These are phyloP conservation scores for Botrytis elliptica DNA, from an alignment of 2,329 filamentous ascomycete genomes.

Conservation along the genomic window DNA sequence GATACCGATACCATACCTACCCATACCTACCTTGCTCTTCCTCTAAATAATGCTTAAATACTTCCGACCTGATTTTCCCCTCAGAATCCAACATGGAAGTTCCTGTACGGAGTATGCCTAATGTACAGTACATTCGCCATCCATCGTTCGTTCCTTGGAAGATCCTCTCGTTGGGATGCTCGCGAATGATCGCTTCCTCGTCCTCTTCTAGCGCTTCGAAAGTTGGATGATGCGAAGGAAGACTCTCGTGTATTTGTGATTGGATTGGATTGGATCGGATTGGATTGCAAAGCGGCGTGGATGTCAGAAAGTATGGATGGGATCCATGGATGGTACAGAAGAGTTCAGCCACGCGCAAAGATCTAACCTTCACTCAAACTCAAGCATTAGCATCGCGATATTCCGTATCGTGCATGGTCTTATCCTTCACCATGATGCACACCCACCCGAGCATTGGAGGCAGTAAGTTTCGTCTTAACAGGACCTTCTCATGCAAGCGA, in stretches of 20 bases:
- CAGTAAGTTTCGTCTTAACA: not conserved
- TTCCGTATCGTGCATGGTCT: not conserved
- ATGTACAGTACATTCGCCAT: not conserved
- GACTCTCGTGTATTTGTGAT: not conserved
- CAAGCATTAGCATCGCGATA: not conserved
- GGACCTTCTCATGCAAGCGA: not conserved
- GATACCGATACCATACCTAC: not conserved
- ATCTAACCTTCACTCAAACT: not conserved
- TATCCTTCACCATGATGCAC: not conserved
- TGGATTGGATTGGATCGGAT: not conserved
- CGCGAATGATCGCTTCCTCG: not conserved
- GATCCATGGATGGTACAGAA: not conserved
- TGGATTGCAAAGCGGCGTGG: not conserved
- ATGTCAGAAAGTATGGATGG: not conserved
- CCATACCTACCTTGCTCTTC: not conserved
- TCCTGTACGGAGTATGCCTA: not conserved
- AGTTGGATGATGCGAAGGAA: not conserved
- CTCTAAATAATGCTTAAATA: not conserved
- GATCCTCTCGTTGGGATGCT: not conserved
- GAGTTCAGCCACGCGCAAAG: not conserved
- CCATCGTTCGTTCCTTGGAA: not conserved
- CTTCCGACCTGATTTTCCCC: no score
- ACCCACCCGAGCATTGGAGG: not conserved
- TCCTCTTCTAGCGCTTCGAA: not conserved
- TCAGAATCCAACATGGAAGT: not conserved